Evolutionary conservation across 176 grass and related monocot species (phyloP).

Genomic region (Carex littledalei): DNA sequence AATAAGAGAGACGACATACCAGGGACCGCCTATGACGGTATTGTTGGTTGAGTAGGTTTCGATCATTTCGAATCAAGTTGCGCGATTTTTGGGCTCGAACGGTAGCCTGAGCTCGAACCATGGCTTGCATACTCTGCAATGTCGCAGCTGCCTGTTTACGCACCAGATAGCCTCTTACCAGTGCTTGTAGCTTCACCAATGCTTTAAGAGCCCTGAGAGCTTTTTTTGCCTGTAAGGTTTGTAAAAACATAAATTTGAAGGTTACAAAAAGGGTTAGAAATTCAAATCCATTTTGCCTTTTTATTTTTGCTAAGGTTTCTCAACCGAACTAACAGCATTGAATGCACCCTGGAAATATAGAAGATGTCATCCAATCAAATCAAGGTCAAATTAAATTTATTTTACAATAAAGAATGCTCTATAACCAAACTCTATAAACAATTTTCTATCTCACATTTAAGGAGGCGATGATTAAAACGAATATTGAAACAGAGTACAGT

Average conservation of each 20-base stretch:
- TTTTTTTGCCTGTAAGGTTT: constrained; percentile 55
- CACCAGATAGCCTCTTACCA: constrained; percentile 89
- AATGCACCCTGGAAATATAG: constrained; percentile 18
- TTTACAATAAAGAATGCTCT: neutral
- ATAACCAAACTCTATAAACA: neutral
- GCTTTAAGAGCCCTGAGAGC: constrained; percentile 83
- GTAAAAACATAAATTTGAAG: neutral
- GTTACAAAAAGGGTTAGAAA: neutral
- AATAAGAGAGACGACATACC: constrained; percentile 30
- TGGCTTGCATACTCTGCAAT: constrained; percentile 89
- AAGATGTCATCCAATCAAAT: neutral
- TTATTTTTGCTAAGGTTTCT: neutral
- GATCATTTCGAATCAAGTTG: constrained; percentile 29
- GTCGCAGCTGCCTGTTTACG: constrained; percentile 59
- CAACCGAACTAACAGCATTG: constrained; percentile 1
- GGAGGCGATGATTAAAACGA: constrained; percentile 13
- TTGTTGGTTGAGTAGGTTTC: constrained; percentile 28
- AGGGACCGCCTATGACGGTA: constrained; percentile 50
- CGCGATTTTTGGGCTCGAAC: constrained; percentile 49
- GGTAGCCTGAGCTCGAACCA: constrained; percentile 72
- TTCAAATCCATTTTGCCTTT: neutral
- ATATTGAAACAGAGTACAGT: constrained; percentile 20
- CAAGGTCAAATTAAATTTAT: constrained; percentile 13
- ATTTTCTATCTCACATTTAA: neutral
- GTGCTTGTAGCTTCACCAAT: constrained; percentile 86